Evolutionary conservation across 768 basidiomycete species (phyloP).

Genomic region (Suillus brevipes): DNA sequence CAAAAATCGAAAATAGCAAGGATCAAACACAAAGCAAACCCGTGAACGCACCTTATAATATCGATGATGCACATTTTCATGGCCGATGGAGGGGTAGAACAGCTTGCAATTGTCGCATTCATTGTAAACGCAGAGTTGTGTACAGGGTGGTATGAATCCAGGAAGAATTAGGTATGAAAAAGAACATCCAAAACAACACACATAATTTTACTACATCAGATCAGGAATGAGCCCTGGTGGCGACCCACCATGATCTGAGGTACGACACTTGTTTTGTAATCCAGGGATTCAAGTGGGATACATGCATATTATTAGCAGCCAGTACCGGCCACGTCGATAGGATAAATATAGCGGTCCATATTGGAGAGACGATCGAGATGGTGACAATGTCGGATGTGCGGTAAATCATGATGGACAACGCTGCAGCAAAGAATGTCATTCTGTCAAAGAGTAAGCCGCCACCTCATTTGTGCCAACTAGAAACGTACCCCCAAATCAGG

Average conservation of each 20-base stretch:
- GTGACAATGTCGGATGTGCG: neutral
- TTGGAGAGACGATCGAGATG: neutral
- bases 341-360: neutral
- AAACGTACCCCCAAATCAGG: constrained; percentile 27
- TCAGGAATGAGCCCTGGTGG: neutral
- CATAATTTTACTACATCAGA: neutral
- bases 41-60: no score
- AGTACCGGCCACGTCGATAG: neutral
- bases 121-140: neutral
- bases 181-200: neutral
- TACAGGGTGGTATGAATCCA: neutral
- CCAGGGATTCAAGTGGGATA: neutral
- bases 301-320: neutral
- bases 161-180: neutral
- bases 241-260: neutral
- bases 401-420: constrained; percentile 3
- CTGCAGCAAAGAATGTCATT: constrained; percentile 9
- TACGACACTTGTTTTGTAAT: neutral
- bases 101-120: neutral
- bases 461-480: neutral
- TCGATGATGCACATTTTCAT: neutral
- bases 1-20: no score
- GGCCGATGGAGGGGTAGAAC: neutral
- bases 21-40: no score
- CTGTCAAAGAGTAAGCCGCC: neutral